phyloP scores from a whole-genome alignment of 768 basidiomycete genomes.

The Dictyophora rubrovolvata region DNA sequence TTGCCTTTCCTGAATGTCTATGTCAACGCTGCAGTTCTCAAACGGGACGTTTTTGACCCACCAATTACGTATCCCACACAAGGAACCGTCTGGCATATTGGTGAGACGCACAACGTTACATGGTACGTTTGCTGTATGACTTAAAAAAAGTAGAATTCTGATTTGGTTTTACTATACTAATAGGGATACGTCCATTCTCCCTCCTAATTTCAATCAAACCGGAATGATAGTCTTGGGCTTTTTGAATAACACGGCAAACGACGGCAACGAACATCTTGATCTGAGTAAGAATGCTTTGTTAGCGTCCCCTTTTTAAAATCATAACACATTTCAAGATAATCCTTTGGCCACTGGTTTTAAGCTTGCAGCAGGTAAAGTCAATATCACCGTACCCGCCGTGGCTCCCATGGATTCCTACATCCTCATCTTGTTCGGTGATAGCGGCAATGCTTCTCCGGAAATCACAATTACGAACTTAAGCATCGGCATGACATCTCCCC shows the following conservation, averaged over 20 bases:
- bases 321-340: conserved; percentile 22
- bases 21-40: background rate
- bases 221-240: conserved; percentile 40
- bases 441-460: conserved; percentile 47
- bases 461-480: conserved; percentile 40
- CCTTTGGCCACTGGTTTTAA: conserved; percentile 51
- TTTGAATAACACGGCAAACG: conserved; percentile 23
- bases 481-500: background rate
- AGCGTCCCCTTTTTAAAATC: background rate
- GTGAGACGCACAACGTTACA: conserved; percentile 28
- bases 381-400: conserved; percentile 44
- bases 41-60: conserved; percentile 30
- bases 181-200: conserved; percentile 33
- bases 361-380: conserved; percentile 37
- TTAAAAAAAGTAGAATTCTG: conserved; percentile 2
- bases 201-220: conserved; percentile 25
- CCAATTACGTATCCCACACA: conserved; percentile 30
- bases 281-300: conserved; percentile 26
- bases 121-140: conserved; percentile 23
- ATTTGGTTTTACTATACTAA: background rate
- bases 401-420: conserved; percentile 39
- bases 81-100: conserved; percentile 27
- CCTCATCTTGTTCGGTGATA: conserved; percentile 55
- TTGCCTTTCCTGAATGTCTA: background rate
- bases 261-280: conserved; percentile 40